These are phyloP conservation scores for Pleurotus giganteus DNA, from an alignment of 768 basidiomycete species.

Conservation along the genomic window DNA sequence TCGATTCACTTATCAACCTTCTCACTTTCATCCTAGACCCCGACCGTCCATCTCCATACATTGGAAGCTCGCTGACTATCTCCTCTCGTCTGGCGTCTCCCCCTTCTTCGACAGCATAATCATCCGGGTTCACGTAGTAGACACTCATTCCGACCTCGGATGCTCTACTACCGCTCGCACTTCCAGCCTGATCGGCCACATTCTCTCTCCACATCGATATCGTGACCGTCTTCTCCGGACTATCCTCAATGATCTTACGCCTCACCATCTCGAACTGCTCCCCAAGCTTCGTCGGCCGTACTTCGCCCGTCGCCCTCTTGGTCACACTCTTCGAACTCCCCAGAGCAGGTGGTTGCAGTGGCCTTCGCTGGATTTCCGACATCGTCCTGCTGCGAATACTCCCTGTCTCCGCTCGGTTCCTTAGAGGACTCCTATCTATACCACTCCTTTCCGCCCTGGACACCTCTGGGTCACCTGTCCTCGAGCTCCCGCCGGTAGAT, in stretches of 20 bases:
- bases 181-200: conserved; percentile 37
- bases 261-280: conserved; percentile 38
- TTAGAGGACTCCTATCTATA: neutral
- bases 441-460: neutral
- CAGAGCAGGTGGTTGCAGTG: neutral
- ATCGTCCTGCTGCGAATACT: neutral
- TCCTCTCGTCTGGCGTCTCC: conserved; percentile 16
- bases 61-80: conserved; percentile 17
- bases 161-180: neutral
- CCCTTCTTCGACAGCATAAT: conserved; percentile 18
- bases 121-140: conserved; percentile 39
- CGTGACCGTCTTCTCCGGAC: conserved; percentile 50
- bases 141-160: conserved; percentile 41
- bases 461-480: neutral
- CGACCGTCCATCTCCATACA: neutral
- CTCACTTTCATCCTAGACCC: neutral
- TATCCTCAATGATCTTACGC: conserved; percentile 42
- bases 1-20: neutral
- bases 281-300: neutral
- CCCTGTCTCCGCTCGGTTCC: neutral
- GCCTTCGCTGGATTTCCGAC: conserved; percentile 5
- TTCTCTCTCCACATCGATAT: conserved; percentile 58
- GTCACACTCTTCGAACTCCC: conserved; percentile 1
- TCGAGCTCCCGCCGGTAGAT: neutral
- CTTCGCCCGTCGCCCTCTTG: neutral